phyloP scores from a whole-genome alignment of 163 green algal genomes.

The Scenedesmus sp. region DNA sequence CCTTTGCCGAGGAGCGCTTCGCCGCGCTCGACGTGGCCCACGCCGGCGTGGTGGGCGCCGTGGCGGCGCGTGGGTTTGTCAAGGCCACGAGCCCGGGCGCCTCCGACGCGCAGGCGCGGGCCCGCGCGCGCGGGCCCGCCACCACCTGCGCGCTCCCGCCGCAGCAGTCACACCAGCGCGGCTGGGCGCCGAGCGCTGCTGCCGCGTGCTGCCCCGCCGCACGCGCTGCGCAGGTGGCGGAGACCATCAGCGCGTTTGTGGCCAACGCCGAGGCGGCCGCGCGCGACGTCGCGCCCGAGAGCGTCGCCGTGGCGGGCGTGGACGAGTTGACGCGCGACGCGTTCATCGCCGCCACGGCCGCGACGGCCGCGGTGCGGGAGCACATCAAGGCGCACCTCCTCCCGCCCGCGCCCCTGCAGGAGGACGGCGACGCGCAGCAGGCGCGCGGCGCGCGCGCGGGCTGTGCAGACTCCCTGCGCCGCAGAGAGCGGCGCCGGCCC shows the following conservation, averaged over 20 bases:
- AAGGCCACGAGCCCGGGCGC: constrained; percentile 16
- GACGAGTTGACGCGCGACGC: not conserved
- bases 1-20: constrained; percentile 49
- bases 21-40: constrained; percentile 42
- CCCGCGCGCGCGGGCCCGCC: too few relatives aligned
- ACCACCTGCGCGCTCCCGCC: not conserved
- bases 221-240: constrained; percentile 12
- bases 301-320: constrained; percentile 18
- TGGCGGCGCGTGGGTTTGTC: constrained; percentile 18
- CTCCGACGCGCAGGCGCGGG: constrained; percentile 15
- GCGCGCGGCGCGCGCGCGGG: not conserved
- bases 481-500: too few relatives aligned
- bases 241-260: constrained; percentile 44
- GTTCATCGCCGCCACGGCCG: constrained; percentile 18
- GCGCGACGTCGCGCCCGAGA: constrained; percentile 27
- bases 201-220: not conserved
- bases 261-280: constrained; percentile 13
- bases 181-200: not conserved
- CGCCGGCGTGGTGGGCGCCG: constrained; percentile 11
- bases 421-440: constrained; percentile 48
- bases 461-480: too few relatives aligned
- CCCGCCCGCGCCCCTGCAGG: constrained; percentile 30
- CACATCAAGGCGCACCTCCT: constrained; percentile 46
- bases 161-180: not conserved
- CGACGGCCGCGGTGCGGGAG: constrained; percentile 24